These are phyloP conservation scores for Musa beccarii DNA, from an alignment of 176 grass and related monocot genomes.

Conservation along the genomic window DNA sequence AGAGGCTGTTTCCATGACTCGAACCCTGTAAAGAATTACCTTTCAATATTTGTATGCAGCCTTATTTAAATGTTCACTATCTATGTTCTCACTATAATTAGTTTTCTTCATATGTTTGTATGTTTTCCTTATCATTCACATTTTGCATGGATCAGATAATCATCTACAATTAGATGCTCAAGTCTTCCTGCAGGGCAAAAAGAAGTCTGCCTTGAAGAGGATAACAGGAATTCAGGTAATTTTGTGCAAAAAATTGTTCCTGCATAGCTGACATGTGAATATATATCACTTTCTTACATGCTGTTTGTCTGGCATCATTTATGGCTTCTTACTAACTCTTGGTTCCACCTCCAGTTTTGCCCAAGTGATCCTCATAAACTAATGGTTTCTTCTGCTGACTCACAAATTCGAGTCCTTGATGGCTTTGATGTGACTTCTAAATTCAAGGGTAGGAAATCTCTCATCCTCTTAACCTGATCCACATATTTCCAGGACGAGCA, in stretches of 20 bases:
- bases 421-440: slow-evolving; percentile 55
- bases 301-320: background rate
- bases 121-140: background rate
- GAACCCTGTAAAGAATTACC: too few relatives aligned
- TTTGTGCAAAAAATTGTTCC: background rate
- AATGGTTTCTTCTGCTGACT: slow-evolving; percentile 83
- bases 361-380: slow-evolving; percentile 68
- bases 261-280: background rate
- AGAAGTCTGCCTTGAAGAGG: slow-evolving; percentile 82
- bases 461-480: background rate
- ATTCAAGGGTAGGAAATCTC: slow-evolving; percentile 57
- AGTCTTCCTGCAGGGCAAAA: slow-evolving; percentile 63
- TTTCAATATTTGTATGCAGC: background rate
- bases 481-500: background rate
- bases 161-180: slow-evolving; percentile 53
- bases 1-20: too few relatives aligned
- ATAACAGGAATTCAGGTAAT: slow-evolving; percentile 84
- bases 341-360: slow-evolving; percentile 54
- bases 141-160: slow-evolving; percentile 40
- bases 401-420: slow-evolving; percentile 69
- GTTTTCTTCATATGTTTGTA: background rate
- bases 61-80: background rate
- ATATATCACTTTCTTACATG: slow-evolving; percentile 11
- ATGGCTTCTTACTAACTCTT: slow-evolving; percentile 16
- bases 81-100: background rate